Evolutionary conservation across 2,329 filamentous ascomycete genomes (phyloP), one percentile per base, ranked within the genome.

Genomic region (Fusarium transvaalense): DNA sequence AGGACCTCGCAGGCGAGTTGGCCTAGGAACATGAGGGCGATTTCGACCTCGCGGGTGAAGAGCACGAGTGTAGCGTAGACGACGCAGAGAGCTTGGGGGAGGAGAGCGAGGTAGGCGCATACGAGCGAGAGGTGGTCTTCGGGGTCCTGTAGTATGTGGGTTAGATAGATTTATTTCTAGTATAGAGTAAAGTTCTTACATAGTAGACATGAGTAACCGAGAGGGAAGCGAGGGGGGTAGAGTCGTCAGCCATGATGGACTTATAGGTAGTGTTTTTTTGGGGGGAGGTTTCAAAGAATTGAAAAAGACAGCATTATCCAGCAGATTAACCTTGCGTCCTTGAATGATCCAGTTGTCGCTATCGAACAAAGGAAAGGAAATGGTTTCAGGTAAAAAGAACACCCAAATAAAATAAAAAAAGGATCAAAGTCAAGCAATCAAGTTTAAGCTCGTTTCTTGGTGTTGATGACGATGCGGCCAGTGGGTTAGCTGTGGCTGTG

Each of bases 121-220:
- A 93, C 78, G 81, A 94, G 93, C 50, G 96, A 98, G 74, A 97
- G 62, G 56, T 86, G 88, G 81, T 98, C 95, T 64, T 89, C 81
- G 7, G 97, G 94, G 82, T 98, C 92, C 94, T 97, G 17, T n/a
- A 25, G 10, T 9, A 23, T 13, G n/a, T 31, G n/a, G 57, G 25
- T 66, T 47, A 52, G 54, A 52, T 27, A 38, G 3, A 10, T 38
- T 21, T 14, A 15, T 34, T 39, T 32, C 34, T 47, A 31, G 23
- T 15, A 29, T 34, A n/a, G n/a, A 53, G 27, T 41, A 14, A 46
- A 29, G 80, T 21, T 21, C 88, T 76, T 82, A 97, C 94, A 85
- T 98, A 98, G 83, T 96, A 93, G 73, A 98, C 94, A 82, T 98
- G 95, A 13, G 96, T 98, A 72, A 99, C 83, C 52, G 95, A 97